These are phyloP conservation scores for Pseudotsuga menziesii DNA, from an alignment of 75 land plant genomes.

Conservation along the genomic window DNA sequence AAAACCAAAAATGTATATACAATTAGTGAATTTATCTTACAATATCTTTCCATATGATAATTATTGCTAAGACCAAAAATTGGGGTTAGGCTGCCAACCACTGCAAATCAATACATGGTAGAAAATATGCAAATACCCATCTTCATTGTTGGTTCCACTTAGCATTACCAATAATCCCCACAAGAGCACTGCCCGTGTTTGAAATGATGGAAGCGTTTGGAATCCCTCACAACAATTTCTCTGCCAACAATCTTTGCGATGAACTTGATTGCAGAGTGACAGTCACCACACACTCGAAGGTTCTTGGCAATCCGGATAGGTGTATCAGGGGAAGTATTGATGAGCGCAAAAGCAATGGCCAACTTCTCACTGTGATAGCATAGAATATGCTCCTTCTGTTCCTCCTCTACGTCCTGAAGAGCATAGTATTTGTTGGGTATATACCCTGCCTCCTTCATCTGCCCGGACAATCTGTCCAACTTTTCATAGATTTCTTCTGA, in stretches of 20 bases:
- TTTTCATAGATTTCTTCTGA: constrained; percentile 1
- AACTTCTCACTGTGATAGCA: not conserved
- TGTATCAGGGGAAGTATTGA: not conserved
- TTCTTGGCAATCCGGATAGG: not conserved
- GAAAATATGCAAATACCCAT: too few relatives aligned
- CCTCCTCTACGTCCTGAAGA: not conserved
- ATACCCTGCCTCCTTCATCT: constrained; percentile 1
- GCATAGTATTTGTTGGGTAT: not conserved
- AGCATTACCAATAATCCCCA: not conserved
- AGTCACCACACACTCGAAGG: not conserved
- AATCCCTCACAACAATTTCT: not conserved
- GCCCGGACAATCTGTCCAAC: not conserved
- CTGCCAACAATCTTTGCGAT: not conserved
- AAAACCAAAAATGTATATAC: too few relatives aligned
- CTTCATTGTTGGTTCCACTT: not conserved
- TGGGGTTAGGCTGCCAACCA: too few relatives aligned
- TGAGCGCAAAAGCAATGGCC: too few relatives aligned
- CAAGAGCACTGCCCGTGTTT: not conserved
- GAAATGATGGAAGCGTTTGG: not conserved
- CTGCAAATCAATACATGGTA: too few relatives aligned
- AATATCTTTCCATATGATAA: too few relatives aligned
- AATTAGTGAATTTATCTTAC: too few relatives aligned
- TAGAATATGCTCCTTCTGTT: not conserved
- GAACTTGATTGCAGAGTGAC: not conserved
- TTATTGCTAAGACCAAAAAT: too few relatives aligned